Evolutionary conservation across 176 grass and related monocot species (phyloP).

Genomic region (Musa acuminata): DNA sequence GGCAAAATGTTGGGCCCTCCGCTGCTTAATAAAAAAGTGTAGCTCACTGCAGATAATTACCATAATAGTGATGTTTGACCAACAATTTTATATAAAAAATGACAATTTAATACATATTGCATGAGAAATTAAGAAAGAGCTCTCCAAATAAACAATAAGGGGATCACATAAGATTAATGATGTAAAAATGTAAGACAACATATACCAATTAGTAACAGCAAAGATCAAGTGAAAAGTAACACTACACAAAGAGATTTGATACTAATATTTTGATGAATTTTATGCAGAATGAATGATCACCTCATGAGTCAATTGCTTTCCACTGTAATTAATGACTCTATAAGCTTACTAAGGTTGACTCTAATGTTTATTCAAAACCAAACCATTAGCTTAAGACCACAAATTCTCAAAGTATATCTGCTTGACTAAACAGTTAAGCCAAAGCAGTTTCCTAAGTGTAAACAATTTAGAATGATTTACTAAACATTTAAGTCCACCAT

Average conservation of each 20-base stretch:
- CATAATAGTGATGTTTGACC: background rate
- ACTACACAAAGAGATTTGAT: too few species aligned
- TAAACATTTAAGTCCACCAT: background rate
- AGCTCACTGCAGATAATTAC: constrained; percentile 55
- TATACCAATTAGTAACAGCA: background rate
- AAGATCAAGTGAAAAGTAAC: background rate
- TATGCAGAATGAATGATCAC: background rate
- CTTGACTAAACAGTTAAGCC: background rate
- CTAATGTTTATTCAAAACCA: background rate
- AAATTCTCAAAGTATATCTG: background rate
- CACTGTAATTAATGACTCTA: background rate
- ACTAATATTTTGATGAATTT: background rate
- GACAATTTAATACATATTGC: background rate
- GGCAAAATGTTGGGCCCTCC: constrained; percentile 92
- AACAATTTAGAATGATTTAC: background rate
- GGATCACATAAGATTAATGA: background rate
- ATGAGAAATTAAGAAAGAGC: background rate
- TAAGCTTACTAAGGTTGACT: too few species aligned
- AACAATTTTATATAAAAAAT: background rate
- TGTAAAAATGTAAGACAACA: background rate
- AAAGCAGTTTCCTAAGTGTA: background rate
- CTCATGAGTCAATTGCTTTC: background rate
- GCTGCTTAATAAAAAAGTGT: constrained; percentile 92
- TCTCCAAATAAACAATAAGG: background rate
- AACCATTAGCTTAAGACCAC: background rate